phyloP scores from a whole-genome alignment of 148 eudicot genomes.

The Rhododendron molle region DNA sequence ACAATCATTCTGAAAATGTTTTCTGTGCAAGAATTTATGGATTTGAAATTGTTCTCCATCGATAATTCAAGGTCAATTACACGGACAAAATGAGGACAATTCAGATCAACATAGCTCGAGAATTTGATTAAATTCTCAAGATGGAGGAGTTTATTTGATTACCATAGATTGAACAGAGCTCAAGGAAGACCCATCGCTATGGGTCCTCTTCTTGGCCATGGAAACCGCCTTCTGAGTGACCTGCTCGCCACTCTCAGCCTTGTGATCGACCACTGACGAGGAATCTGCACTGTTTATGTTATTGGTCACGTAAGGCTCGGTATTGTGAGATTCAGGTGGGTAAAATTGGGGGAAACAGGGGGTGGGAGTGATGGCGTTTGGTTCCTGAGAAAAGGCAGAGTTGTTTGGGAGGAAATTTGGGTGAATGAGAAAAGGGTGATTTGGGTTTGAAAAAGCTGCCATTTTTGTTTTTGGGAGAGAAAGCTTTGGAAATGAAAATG shows the following conservation, averaged over 20 bases:
- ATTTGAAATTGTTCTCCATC: neutral
- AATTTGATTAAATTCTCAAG: neutral
- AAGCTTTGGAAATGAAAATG: constrained; percentile 6
- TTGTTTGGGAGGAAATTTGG: constrained; percentile 11
- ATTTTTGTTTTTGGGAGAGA: neutral
- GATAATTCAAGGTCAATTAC: neutral
- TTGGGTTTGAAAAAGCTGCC: constrained; percentile 31
- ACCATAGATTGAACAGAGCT: constrained; percentile 48
- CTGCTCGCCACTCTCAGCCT: constrained; percentile 27
- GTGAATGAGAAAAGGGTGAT: constrained; percentile 19
- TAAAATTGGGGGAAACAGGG: constrained; percentile 14
- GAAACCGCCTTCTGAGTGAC: constrained; percentile 8
- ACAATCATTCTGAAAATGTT: neutral
- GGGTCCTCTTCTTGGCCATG: constrained; percentile 36
- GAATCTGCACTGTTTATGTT: constrained; percentile 32
- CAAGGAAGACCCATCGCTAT: constrained; percentile 25
- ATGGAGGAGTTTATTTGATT: neutral
- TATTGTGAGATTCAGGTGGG: neutral
- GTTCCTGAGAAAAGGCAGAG: neutral
- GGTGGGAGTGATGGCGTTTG: neutral
- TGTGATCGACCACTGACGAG: constrained; percentile 32
- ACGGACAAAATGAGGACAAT: neutral
- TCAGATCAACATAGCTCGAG: neutral
- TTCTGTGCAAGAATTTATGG: neutral
- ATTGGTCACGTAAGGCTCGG: constrained; percentile 14